Evolutionary conservation across 768 basidiomycete genomes (phyloP).

Genomic region (Tricholoma bakamatsutake): DNA sequence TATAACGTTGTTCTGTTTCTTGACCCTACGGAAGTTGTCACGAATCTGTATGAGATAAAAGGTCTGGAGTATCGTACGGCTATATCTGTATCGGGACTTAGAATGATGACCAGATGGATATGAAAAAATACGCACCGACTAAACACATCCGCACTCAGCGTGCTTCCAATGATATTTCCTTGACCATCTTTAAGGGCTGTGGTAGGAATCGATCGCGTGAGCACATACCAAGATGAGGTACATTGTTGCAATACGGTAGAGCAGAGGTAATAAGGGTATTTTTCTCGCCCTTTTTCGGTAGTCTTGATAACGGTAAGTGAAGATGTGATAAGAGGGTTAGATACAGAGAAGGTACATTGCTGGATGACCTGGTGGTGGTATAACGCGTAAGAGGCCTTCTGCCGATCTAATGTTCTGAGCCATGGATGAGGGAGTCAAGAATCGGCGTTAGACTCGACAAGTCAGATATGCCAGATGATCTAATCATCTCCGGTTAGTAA

Average conservation of each 20-base stretch:
- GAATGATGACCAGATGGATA: not conserved
- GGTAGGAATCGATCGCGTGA: slow-evolving; percentile 3
- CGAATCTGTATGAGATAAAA: not conserved
- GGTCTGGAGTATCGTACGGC: slow-evolving; percentile 30
- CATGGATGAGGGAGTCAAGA: slow-evolving; percentile 27
- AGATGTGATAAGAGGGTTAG: slow-evolving; percentile 9
- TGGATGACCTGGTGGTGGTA: slow-evolving; percentile 46
- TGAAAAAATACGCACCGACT: slow-evolving; percentile 60
- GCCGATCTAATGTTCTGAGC: slow-evolving; percentile 47
- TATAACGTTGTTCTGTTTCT: slow-evolving; percentile 88
- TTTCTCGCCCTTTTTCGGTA: slow-evolving; percentile 78
- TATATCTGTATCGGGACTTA: slow-evolving; percentile 41
- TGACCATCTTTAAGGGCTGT: slow-evolving; percentile 1
- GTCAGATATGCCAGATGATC: no score
- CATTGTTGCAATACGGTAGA: slow-evolving; percentile 94
- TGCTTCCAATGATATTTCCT: slow-evolving; percentile 94
- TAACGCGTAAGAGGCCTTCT: slow-evolving; percentile 43
- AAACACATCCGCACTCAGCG: slow-evolving; percentile 94
- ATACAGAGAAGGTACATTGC: slow-evolving; percentile 35
- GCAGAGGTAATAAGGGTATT: slow-evolving; percentile 95
- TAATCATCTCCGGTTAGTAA: no score
- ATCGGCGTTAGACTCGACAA: no score
- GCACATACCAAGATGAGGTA: slow-evolving; percentile 82
- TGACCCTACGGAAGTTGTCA: slow-evolving; percentile 39
- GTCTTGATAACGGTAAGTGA: slow-evolving; percentile 22